These are phyloP conservation scores for Nasturtium officinale DNA, from an alignment of 345 rosid genomes.

Conservation along the genomic window DNA sequence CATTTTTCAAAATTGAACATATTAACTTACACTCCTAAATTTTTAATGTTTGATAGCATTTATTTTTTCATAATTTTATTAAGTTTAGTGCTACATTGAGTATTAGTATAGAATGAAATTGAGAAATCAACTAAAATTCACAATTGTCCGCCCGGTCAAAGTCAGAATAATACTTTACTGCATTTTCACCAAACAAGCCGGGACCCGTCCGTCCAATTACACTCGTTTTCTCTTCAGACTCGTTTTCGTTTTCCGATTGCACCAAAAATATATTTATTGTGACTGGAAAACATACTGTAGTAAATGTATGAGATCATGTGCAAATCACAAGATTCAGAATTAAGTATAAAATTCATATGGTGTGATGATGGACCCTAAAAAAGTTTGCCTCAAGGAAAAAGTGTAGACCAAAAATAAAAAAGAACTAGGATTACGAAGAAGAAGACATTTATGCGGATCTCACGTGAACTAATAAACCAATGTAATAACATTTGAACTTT, in stretches of 20 bases:
- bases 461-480: background rate
- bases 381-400: too few species aligned
- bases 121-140: conserved; percentile 1
- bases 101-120: background rate
- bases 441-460: background rate
- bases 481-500: background rate
- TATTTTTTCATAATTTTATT: background rate
- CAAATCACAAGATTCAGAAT: too few species aligned
- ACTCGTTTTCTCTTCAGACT: background rate
- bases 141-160: background rate
- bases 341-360: too few species aligned
- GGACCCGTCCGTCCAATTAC: background rate
- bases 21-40: background rate
- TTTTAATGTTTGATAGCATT: background rate
- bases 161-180: background rate
- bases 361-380: too few species aligned
- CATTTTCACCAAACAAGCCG: conserved; percentile 6
- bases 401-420: too few species aligned
- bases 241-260: too few species aligned
- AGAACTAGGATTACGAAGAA: too few species aligned
- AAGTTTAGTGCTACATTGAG: background rate
- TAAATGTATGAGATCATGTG: too few species aligned
- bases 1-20: background rate
- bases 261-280: too few species aligned
- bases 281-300: background rate